A percentile compares a stretch with the other conserved stretches of the same genome.
Conservation (phyloP, 2,329 filamentous ascomycete genomes). For the Fusarium sp. region DNA sequence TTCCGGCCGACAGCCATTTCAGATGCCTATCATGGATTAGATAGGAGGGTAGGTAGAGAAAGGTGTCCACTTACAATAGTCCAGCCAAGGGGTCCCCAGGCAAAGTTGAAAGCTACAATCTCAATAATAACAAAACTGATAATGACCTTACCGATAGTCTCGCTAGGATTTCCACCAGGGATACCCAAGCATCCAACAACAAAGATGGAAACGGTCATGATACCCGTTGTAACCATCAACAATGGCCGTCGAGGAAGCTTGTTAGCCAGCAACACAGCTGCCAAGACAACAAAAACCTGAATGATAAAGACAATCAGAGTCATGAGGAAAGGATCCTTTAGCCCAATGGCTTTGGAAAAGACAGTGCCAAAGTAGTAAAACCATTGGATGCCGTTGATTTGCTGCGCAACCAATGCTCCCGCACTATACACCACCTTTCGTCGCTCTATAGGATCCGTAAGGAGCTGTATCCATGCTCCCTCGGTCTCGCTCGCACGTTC, state of each 20-base stretch:
- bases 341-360: slow-evolving; percentile 56
- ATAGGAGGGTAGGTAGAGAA: neutral
- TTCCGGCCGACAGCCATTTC: slow-evolving; percentile 63
- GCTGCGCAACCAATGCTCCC: slow-evolving; percentile 59
- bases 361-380: slow-evolving; percentile 59
- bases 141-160: slow-evolving; percentile 53
- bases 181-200: slow-evolving; percentile 57
- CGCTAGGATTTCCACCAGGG: slow-evolving; percentile 42
- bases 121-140: slow-evolving; percentile 57
- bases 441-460: slow-evolving; percentile 59
- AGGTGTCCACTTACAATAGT: slow-evolving; percentile 47
- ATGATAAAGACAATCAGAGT: slow-evolving; percentile 56
- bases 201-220: slow-evolving; percentile 56
- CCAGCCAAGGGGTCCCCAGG: slow-evolving; percentile 54
- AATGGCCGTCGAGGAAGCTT: slow-evolving; percentile 53
- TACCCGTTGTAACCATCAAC: slow-evolving; percentile 52
- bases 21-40: slow-evolving; percentile 45
- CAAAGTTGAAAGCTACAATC: slow-evolving; percentile 59
- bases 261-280: slow-evolving; percentile 55
- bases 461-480: slow-evolving; percentile 54
- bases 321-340: slow-evolving; percentile 56
- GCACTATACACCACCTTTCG: slow-evolving; percentile 59
- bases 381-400: slow-evolving; percentile 63
- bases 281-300: slow-evolving; percentile 56
- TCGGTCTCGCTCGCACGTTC: slow-evolving; percentile 45